Evolutionary conservation across 2,329 filamentous ascomycete genomes (phyloP).

Genomic region (Cercospora zeae-maydis): DNA sequence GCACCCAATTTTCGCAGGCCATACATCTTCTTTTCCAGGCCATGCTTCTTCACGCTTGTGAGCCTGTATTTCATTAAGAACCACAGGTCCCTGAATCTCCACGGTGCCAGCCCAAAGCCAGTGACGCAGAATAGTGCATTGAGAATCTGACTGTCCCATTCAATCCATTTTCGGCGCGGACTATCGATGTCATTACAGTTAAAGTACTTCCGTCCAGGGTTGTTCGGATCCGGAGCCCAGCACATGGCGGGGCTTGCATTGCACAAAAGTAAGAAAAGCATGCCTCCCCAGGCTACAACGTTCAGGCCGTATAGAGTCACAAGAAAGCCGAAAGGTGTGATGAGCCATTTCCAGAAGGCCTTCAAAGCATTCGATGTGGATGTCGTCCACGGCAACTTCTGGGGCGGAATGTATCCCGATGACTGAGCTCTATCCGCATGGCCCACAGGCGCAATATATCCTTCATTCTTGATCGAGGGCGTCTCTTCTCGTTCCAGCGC

Average conservation of each 20-base stretch:
- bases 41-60: constrained; percentile 23
- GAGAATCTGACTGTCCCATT: constrained; percentile 77
- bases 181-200: constrained; percentile 47
- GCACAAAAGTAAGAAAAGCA: constrained; percentile 81
- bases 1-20: constrained; percentile 67
- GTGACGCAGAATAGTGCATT: constrained; percentile 85
- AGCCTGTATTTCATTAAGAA: constrained; percentile 66
- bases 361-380: constrained; percentile 41
- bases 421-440: constrained; percentile 19
- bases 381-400: constrained; percentile 18
- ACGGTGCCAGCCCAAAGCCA: constrained; percentile 77
- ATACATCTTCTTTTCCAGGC: constrained; percentile 40
- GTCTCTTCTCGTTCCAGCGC: neutral
- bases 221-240: constrained; percentile 42
- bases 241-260: constrained; percentile 74
- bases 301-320: constrained; percentile 77
- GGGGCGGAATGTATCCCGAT: constrained; percentile 44
- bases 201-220: constrained; percentile 19
- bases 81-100: constrained; percentile 77
- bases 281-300: constrained; percentile 83
- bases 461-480: neutral
- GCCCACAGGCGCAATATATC: neutral
- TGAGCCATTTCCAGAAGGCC: constrained; percentile 68
- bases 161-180: constrained; percentile 77
- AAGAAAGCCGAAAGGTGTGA: constrained; percentile 71